Evolutionary conservation across 179 eudicot genomes (phyloP), one percentile per base, ranked within the genome.

Genomic region (Dionaea muscipula): DNA sequence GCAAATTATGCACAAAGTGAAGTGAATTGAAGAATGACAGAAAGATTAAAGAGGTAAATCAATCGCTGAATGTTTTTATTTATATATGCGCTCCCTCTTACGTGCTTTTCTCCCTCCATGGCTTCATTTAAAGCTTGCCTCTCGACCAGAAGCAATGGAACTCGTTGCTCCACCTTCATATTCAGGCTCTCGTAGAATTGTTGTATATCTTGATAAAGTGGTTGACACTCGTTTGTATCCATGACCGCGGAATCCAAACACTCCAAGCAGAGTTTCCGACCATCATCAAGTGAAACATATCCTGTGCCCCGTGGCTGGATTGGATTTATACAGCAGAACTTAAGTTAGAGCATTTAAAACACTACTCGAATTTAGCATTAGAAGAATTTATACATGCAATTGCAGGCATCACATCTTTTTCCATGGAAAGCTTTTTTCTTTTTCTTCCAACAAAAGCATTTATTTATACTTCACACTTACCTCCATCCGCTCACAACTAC

Each of bases 401-500:
- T 1, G 13, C 25, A 47, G 1, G 35, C 9, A 49, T 24, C n/a
- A 26, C 53, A 24, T 7, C 7, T 44, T 2, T 24, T 24, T 49
- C 53, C 35, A 49, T 3, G 14, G 35, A 0, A 24, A 49, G 33
- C 33, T 10, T 18, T 19, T 7, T 9, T 10, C 33, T 10, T 18
- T 19, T 7, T 9, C 21, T 43, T 10, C 20, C 18, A 35, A 19
- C 26, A 26, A 17, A 19, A 67, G 49, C 15, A 36, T 37, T 2
- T 4, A 7, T 37, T 2, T 4, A 7, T 18, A 23, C 6, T 22
- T 19, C 5, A 26, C 11, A 75, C 70, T 60, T 52, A 87, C 94
- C 82, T 87, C 94, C 85, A 84, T 80, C 64, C 90, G 71, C 56
- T 87, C 94, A 68, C 96, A 87, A 69, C 94, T 87, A 71, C 96